Evolutionary conservation across 2,329 filamentous ascomycete genomes (phyloP).

Genomic region (Knoxdaviesia capensis): DNA sequence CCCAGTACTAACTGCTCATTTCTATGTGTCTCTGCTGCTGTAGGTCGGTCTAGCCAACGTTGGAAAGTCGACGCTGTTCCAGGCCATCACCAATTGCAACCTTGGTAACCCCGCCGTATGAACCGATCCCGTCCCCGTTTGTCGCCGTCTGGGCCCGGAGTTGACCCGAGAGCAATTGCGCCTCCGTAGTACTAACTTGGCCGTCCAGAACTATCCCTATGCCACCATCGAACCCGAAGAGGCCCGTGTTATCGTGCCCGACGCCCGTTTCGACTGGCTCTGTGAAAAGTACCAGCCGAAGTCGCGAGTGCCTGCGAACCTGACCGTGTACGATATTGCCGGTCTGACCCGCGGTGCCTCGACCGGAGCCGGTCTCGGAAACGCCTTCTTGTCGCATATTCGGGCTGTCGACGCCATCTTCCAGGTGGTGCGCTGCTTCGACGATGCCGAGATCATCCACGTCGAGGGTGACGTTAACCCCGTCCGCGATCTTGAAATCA

Average conservation of each 20-base stretch:
- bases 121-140: slow-evolving; percentile 14
- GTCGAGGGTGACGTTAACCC: slow-evolving; percentile 98
- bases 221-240: slow-evolving; percentile 98
- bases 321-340: slow-evolving; percentile 97
- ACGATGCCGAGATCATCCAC: slow-evolving; percentile 98
- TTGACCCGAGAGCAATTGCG: slow-evolving; percentile 6
- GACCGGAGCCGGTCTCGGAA: slow-evolving; percentile 91
- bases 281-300: slow-evolving; percentile 95
- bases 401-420: slow-evolving; percentile 96
- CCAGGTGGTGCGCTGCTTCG: slow-evolving; percentile 91
- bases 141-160: slow-evolving; percentile 14
- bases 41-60: slow-evolving; percentile 98
- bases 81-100: slow-evolving; percentile 94
- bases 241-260: slow-evolving; percentile 88
- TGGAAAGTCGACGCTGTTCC: slow-evolving; percentile 97
- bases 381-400: slow-evolving; percentile 96
- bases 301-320: slow-evolving; percentile 85
- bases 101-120: slow-evolving; percentile 91
- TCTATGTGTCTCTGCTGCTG: background rate
- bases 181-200: slow-evolving; percentile 11
- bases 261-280: slow-evolving; percentile 91
- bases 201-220: slow-evolving; percentile 76
- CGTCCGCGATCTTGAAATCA: slow-evolving; percentile 82
- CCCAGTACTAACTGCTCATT: background rate
- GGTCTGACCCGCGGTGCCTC: slow-evolving; percentile 91